These are phyloP conservation scores for Cicer bijugum DNA, from an alignment of 306 rosid genomes.

Conservation along the genomic window DNA sequence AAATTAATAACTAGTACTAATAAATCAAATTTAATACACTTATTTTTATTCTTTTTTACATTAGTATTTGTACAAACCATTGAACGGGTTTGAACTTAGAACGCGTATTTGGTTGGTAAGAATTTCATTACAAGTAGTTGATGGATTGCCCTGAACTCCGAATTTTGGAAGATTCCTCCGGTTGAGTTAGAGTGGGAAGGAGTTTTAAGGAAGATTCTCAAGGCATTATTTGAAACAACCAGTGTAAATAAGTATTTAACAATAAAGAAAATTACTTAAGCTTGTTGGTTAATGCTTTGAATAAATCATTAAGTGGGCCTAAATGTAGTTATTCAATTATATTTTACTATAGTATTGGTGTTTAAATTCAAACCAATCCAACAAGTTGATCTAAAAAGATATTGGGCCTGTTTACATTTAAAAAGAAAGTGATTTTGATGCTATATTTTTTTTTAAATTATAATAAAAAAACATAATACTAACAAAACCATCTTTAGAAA, in stretches of 20 bases:
- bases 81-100: background rate
- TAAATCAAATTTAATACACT: background rate
- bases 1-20: too few species aligned
- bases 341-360: too few species aligned
- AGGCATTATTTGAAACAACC: too few species aligned
- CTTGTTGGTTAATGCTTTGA: background rate
- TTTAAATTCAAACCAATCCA: too few species aligned
- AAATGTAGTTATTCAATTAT: too few species aligned
- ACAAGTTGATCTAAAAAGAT: too few species aligned
- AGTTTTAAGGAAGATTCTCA: background rate
- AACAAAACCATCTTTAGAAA: too few species aligned
- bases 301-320: too few species aligned
- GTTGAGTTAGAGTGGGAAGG: background rate
- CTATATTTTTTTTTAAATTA: too few species aligned
- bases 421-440: too few species aligned
- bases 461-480: too few species aligned
- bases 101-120: slow-evolving; percentile 41
- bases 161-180: background rate
- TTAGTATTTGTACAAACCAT: background rate
- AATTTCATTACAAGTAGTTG: background rate
- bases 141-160: background rate
- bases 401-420: too few species aligned
- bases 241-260: background rate
- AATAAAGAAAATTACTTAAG: background rate
- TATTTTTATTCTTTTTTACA: background rate